These are phyloP conservation scores for Cryphonectria naterciae DNA, from an alignment of 2,329 filamentous ascomycete genomes.

Conservation along the genomic window DNA sequence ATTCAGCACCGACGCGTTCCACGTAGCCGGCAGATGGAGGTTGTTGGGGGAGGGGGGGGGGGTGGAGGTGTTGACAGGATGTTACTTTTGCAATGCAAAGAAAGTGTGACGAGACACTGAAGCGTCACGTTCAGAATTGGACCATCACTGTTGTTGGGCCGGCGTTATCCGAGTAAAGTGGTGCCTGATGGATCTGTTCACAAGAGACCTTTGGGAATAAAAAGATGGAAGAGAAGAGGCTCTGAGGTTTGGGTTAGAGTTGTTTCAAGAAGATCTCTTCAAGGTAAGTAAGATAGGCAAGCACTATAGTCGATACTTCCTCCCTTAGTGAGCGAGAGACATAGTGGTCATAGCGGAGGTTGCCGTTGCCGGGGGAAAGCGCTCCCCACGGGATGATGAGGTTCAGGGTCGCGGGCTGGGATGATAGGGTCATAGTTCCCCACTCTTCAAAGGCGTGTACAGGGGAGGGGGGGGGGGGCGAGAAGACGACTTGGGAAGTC, in stretches of 20 bases:
- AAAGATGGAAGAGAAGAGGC: too few species aligned
- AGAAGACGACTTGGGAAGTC: not conserved
- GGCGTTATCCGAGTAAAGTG: not conserved
- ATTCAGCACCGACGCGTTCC: not conserved
- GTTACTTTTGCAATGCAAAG: not conserved
- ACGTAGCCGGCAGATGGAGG: not conserved
- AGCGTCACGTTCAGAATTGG: not conserved
- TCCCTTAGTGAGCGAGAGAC: not conserved
- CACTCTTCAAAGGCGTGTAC: not conserved
- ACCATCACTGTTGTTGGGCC: not conserved
- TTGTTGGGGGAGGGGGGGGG: too few species aligned
- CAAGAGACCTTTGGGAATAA: not conserved
- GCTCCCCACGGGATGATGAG: not conserved
- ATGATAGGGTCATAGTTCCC: not conserved
- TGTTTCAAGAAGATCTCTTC: not conserved
- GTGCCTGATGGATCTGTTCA: not conserved
- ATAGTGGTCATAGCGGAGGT: not conserved
- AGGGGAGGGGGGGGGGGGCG: not conserved
- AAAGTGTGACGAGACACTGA: not conserved
- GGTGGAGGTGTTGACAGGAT: not conserved
- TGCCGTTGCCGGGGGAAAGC: not conserved
- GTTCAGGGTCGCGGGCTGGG: not conserved
- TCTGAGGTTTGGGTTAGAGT: not conserved
- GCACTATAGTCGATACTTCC: not conserved
- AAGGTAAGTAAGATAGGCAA: not conserved